Base-by-base conservation (phyloP, 495 filamentous ascomycete species). In the Podospora anserina region DNA sequence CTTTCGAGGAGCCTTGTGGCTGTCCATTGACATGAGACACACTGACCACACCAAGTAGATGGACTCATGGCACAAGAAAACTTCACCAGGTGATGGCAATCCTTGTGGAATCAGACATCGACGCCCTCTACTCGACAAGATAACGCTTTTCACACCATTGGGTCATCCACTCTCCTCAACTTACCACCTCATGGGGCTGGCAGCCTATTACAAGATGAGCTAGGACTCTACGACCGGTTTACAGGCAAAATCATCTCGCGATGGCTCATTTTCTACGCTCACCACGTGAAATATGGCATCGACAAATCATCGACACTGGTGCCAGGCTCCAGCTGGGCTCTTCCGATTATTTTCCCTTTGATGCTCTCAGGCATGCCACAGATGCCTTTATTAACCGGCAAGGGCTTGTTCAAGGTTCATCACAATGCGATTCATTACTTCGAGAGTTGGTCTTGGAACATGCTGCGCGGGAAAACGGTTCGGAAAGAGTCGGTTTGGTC, bases 391-490 rank as follows among this genome's bases (percentile, higher is more conserved):
- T 71, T 44, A 11, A 18, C 0, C 64, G 56, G 54, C 62, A 57
- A 60, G 49, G 61, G 20, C 69, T 71, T 28, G 49, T 58, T 5
- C 61, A 39, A 15, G 57, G 64, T 23, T 54, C 69, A 2, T 18
- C 34, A 27, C 9, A 39, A 28, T 71, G 69, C 66, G 69, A 71
- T 27, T 32, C 61, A 63, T 57, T 5, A 18, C 69, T 71, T 16
- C 54, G 34, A 3, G 69, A 68, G 54, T 23, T 71, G n/a, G 28
- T 71, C 4, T 27, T 66, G 18, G 66, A 71, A n/a, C 69, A 71
- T 58, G 56, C 55, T 27, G 30, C 53, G 13, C 61, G 62, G 4
- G 30, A 63, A 32, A 54, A 53, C 63, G 69, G 69, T 5, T 57
- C 65, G 18, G 63, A 66, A 32, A 66, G 67, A n/a, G 63, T 71